Evolutionary conservation across 305 asterid genomes (phyloP).

Genomic region (Solanum hybrid): DNA sequence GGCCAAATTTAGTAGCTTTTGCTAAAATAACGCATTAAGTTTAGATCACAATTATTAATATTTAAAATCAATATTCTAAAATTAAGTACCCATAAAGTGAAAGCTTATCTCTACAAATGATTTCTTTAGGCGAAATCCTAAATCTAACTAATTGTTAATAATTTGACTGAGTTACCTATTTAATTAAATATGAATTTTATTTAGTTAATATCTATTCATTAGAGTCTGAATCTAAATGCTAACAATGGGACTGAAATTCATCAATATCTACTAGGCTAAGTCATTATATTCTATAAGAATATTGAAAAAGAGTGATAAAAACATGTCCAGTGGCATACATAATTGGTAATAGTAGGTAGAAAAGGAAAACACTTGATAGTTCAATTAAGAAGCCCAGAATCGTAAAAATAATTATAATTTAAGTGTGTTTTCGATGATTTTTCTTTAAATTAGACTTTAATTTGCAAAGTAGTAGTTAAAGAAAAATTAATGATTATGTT

Average conservation of each 20-base stretch:
- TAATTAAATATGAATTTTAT: no score
- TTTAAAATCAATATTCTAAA: no score
- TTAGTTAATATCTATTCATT: no score
- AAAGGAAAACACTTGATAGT: neutral
- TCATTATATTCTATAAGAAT: neutral
- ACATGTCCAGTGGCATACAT: neutral
- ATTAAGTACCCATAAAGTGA: neutral
- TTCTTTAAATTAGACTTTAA: no score
- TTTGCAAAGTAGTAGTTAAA: neutral
- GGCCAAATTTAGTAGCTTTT: neutral
- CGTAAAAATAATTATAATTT: no score
- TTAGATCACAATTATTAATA: neutral
- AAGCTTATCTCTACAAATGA: neutral
- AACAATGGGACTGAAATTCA: neutral
- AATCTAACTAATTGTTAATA: neutral
- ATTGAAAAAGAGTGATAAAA: neutral
- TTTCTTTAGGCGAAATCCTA: neutral
- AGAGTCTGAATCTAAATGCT: neutral
- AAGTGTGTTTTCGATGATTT: neutral
- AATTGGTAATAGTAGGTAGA: neutral
- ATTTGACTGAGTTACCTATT: neutral
- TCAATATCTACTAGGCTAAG: neutral
- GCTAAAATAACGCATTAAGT: no score
- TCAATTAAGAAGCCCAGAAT: neutral
- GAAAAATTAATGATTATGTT: neutral